These are phyloP conservation scores for Prosopis cineraria DNA, from an alignment of 306 rosid genomes.

Conservation along the genomic window DNA sequence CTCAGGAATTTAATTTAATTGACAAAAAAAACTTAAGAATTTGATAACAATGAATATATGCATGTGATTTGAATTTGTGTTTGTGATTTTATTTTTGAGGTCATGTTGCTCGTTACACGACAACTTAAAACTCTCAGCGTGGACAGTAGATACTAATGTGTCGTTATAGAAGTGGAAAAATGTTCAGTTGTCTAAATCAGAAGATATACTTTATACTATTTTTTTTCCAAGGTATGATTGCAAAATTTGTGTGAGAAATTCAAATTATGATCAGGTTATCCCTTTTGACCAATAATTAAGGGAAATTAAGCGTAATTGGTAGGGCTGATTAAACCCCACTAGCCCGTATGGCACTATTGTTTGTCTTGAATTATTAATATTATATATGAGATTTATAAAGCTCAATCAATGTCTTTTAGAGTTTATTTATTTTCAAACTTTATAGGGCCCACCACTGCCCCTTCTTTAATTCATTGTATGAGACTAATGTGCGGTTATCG, in stretches of 20 bases:
- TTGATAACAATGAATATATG: too few species aligned
- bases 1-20: too few species aligned
- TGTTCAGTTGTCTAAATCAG: background rate
- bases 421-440: slow-evolving; percentile 28
- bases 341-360: slow-evolving; percentile 34
- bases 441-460: slow-evolving; percentile 49
- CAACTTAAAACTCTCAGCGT: background rate
- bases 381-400: too few species aligned
- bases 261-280: slow-evolving; percentile 23
- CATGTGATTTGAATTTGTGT: background rate
- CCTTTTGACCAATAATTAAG: slow-evolving; percentile 23
- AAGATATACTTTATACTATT: background rate
- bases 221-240: background rate
- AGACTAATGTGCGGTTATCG: too few species aligned
- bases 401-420: slow-evolving; percentile 16
- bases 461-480: slow-evolving; percentile 3
- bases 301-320: slow-evolving; percentile 22
- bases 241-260: slow-evolving; percentile 17
- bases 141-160: background rate
- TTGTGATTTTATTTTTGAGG: background rate
- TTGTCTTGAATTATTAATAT: slow-evolving; percentile 31
- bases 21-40: too few species aligned
- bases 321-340: slow-evolving; percentile 37
- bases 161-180: background rate
- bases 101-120: background rate